Evolutionary conservation across 2,329 filamentous ascomycete species (phyloP).

Genomic region (Colletotrichum orchidophilum): DNA sequence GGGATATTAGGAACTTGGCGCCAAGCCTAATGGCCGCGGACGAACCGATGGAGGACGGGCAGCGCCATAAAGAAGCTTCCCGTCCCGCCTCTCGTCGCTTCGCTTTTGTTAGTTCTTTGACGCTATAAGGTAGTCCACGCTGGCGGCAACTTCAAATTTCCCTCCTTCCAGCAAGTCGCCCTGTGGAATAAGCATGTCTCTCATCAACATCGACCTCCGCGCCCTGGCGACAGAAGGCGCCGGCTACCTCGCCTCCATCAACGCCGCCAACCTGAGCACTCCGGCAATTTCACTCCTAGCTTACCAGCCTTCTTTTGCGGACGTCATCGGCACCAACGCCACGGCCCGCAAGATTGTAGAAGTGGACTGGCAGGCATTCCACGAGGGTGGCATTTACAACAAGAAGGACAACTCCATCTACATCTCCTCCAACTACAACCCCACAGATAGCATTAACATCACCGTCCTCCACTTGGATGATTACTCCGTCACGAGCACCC

Average conservation of each 20-base stretch:
- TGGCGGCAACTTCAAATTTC: background rate
- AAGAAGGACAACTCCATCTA: constrained; percentile 32
- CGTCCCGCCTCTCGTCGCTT: constrained; percentile 35
- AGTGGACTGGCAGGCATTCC: constrained; percentile 32
- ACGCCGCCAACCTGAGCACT: constrained; percentile 18
- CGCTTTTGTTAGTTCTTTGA: constrained; percentile 28
- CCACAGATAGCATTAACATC: constrained; percentile 31
- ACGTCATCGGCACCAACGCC: constrained; percentile 26
- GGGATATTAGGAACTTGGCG: background rate
- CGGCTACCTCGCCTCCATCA: constrained; percentile 30
- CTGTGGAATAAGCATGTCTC: constrained; percentile 23
- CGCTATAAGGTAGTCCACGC: constrained; percentile 4
- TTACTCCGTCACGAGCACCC: constrained; percentile 33
- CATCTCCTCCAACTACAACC: constrained; percentile 32
- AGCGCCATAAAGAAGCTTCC: constrained; percentile 20
- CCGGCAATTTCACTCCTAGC: constrained; percentile 29
- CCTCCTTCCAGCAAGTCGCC: constrained; percentile 6
- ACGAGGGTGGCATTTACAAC: constrained; percentile 35
- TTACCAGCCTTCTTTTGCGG: constrained; percentile 25
- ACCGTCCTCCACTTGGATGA: constrained; percentile 37
- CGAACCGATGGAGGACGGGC: constrained; percentile 6
- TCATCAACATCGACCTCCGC: constrained; percentile 28
- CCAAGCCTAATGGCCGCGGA: constrained; percentile 12
- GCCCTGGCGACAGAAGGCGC: constrained; percentile 30
- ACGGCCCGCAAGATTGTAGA: constrained; percentile 30